Evolutionary conservation across 306 rosid species (phyloP).

Genomic region (Acacia acuminata): DNA sequence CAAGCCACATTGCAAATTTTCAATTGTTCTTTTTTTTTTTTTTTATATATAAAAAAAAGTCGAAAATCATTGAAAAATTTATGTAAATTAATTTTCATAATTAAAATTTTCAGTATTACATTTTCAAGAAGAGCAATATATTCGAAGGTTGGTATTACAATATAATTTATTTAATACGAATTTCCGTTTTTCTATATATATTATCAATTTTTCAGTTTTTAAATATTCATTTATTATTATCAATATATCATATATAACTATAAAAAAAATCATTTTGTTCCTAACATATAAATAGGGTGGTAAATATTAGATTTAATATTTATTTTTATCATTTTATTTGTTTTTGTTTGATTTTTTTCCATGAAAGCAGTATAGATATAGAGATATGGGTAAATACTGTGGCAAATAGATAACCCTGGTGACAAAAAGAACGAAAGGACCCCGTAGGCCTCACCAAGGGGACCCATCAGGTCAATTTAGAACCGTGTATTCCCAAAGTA

Average conservation of each 20-base stretch:
- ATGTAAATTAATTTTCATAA: neutral
- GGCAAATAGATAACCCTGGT: neutral
- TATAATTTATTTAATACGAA: neutral
- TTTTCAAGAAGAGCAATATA: neutral
- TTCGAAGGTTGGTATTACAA: neutral
- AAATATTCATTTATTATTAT: neutral
- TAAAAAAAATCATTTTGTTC: too few species aligned
- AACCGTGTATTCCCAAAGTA: slow-evolving; percentile 13
- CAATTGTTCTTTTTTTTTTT: neutral
- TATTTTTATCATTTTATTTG: neutral
- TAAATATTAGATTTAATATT: too few species aligned
- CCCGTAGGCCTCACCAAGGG: neutral
- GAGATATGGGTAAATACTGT: too few species aligned
- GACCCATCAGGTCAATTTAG: neutral
- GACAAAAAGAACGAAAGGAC: neutral
- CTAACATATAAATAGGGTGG: too few species aligned
- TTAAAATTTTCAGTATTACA: neutral
- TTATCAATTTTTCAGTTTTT: neutral
- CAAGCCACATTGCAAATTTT: neutral
- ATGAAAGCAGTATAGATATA: slow-evolving; percentile 11
- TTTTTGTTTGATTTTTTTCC: slow-evolving; percentile 5
- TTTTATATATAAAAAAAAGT: neutral
- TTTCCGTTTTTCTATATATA: slow-evolving; percentile 6
- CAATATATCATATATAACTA: too few species aligned
- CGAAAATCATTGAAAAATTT: neutral